A percentile compares a stretch with the other conserved stretches of the same genome.
phyloP scores from a whole-genome alignment of 768 basidiomycete species.

The Russula sp. region DNA sequence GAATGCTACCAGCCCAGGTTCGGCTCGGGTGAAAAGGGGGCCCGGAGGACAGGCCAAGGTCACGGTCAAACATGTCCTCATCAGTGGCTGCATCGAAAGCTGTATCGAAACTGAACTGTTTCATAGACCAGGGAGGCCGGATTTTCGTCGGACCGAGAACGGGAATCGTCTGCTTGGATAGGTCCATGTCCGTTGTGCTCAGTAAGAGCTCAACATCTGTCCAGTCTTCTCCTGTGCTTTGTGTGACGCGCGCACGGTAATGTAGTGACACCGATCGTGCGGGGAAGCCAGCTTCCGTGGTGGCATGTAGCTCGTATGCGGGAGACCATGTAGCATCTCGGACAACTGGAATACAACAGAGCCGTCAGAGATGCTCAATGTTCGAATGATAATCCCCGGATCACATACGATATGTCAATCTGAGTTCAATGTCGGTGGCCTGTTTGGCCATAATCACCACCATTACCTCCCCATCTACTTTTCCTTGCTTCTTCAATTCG shows the following conservation, averaged over 20 bases:
- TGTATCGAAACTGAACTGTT: not conserved
- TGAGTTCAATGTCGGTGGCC: constrained; percentile 37
- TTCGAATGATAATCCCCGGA: not conserved
- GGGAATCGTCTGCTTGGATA: constrained; percentile 34
- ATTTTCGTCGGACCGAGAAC: constrained; percentile 17
- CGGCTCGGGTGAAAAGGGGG: too few relatives aligned
- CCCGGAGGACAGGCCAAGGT: too few relatives aligned
- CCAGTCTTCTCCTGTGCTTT: constrained; percentile 61
- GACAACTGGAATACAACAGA: constrained; percentile 40
- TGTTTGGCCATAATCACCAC: constrained; percentile 40
- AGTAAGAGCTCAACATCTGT: constrained; percentile 43
- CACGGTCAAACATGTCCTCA: too few relatives aligned
- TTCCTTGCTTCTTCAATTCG: constrained; percentile 32
- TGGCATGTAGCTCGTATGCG: constrained; percentile 54
- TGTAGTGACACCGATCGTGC: constrained; percentile 43
- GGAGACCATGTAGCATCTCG: constrained; percentile 46
- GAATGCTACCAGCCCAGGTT: too few relatives aligned
- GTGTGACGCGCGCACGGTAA: constrained; percentile 49
- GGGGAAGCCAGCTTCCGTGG: constrained; percentile 37
- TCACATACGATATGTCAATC: constrained; percentile 47
- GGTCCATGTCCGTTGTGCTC: constrained; percentile 42
- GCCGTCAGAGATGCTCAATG: not conserved
- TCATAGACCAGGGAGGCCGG: not conserved
- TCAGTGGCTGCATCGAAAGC: too few relatives aligned
- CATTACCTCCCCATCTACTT: constrained; percentile 31